A percentile compares a stretch with the other conserved stretches of the same genome.
Evolutionary conservation across 1,284 basidiomycete species (phyloP).

Genomic region (Golubevia pallescens): DNA sequence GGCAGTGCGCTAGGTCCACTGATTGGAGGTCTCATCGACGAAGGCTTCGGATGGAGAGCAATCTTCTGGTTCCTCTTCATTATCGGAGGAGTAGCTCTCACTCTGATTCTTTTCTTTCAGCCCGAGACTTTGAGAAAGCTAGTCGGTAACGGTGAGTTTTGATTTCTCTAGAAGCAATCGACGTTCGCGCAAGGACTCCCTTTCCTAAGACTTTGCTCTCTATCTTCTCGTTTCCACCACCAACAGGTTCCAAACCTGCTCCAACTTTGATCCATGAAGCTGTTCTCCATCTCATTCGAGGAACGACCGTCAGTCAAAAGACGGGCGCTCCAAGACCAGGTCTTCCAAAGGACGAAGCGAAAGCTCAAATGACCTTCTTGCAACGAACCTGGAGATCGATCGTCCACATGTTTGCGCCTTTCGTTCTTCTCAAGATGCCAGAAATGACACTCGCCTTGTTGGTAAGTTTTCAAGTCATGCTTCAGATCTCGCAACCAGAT

Average conservation of each 20-base stretch:
- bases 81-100: neutral
- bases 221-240: neutral
- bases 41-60: neutral
- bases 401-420: too few relatives aligned
- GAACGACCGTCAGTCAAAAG: neutral
- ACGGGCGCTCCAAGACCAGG: too few relatives aligned
- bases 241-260: neutral
- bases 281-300: neutral
- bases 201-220: too few relatives aligned
- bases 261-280: neutral
- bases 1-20: neutral
- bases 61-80: neutral
- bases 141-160: neutral
- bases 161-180: too few relatives aligned
- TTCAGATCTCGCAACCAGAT: too few relatives aligned
- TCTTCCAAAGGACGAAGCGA: too few relatives aligned
- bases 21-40: neutral
- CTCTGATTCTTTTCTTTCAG: neutral
- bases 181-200: too few relatives aligned
- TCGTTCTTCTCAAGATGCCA: too few relatives aligned
- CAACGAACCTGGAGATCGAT: too few relatives aligned
- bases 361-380: too few relatives aligned
- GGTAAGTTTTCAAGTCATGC: too few relatives aligned
- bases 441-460: too few relatives aligned
- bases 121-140: neutral